A percentile compares a stretch with the other conserved stretches of the same genome.
These are phyloP conservation scores for Gynostemma pentaphyllum DNA, from an alignment of 306 rosid species.

Conservation along the genomic window DNA sequence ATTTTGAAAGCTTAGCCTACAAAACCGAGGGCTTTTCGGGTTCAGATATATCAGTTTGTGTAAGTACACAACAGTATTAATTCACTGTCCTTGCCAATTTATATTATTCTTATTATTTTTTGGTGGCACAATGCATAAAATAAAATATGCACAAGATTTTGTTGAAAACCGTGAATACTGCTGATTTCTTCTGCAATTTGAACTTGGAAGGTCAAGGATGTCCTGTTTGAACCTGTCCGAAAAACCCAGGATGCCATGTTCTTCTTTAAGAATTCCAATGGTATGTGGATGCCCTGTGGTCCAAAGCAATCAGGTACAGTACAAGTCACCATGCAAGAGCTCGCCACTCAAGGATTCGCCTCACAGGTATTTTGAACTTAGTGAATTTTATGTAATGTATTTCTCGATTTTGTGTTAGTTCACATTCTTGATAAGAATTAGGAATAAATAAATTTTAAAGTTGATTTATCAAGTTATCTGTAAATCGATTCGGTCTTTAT, in stretches of 20 bases:
- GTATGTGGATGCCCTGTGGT: slow-evolving; percentile 87
- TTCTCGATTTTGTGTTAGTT: no score
- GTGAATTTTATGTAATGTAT: no score
- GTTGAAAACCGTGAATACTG: neutral
- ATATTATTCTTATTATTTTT: no score
- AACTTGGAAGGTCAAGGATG: slow-evolving; percentile 78
- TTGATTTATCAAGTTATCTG: no score
- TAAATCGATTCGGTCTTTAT: no score
- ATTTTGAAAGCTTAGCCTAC: slow-evolving; percentile 66
- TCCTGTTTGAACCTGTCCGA: slow-evolving; percentile 95
- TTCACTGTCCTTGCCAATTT: no score
- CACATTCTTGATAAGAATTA: no score
- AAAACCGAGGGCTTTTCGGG: slow-evolving; percentile 87
- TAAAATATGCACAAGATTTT: neutral
- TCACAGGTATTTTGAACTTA: slow-evolving; percentile 48
- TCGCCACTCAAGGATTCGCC: slow-evolving; percentile 73
- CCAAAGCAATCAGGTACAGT: slow-evolving; percentile 66
- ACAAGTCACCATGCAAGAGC: slow-evolving; percentile 79
- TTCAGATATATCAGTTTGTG: slow-evolving; percentile 89
- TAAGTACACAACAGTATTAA: slow-evolving; percentile 38
- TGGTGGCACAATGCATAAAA: no score
- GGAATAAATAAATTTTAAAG: no score
- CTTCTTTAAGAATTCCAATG: slow-evolving; percentile 50
- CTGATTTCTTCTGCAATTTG: neutral
- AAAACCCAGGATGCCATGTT: slow-evolving; percentile 99